phyloP scores from a whole-genome alignment of 2,329 filamentous ascomycete species.

The Penicillium sp. region DNA sequence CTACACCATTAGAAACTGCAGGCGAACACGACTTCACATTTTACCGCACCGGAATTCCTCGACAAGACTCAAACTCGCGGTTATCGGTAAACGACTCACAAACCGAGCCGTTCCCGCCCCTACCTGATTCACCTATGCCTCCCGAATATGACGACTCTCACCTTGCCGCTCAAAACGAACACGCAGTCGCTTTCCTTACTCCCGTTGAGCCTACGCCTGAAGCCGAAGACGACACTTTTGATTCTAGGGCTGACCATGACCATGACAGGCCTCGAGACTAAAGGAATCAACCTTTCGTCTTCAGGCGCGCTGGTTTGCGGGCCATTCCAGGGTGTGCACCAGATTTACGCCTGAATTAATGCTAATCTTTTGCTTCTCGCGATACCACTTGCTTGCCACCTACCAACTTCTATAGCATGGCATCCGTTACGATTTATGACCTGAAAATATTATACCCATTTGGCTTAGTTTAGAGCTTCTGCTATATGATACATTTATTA shows the following conservation, averaged over 20 bases:
- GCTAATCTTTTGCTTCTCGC: not conserved
- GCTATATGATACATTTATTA: not conserved
- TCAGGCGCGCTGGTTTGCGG: slow-evolving; percentile 15
- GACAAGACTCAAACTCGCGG: slow-evolving; percentile 21
- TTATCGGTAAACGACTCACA: slow-evolving; percentile 26
- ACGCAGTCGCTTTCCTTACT: not conserved
- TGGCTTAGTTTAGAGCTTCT: not conserved
- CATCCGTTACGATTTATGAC: slow-evolving; percentile 22
- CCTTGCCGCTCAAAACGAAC: slow-evolving; percentile 7
- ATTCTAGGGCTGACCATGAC: not conserved
- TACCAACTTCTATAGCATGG: slow-evolving; percentile 19
- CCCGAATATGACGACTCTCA: slow-evolving; percentile 6
- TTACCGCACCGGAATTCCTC: slow-evolving; percentile 14
- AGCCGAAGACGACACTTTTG: not conserved
- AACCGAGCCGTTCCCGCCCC: slow-evolving; percentile 42
- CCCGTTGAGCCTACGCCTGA: not conserved
- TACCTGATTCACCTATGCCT: slow-evolving; percentile 28
- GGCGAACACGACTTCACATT: slow-evolving; percentile 16
- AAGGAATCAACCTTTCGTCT: not conserved
- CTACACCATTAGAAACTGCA: slow-evolving; percentile 19
- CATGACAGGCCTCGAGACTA: not conserved
- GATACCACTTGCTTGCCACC: slow-evolving; percentile 6
- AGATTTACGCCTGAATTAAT: not conserved
- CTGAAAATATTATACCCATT: slow-evolving; percentile 15
- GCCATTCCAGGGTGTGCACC: slow-evolving; percentile 3